A percentile compares a stretch with the other conserved stretches of the same genome.
phyloP scores from a whole-genome alignment of 106 monocot species.

The Dioscorea dumetorum region DNA sequence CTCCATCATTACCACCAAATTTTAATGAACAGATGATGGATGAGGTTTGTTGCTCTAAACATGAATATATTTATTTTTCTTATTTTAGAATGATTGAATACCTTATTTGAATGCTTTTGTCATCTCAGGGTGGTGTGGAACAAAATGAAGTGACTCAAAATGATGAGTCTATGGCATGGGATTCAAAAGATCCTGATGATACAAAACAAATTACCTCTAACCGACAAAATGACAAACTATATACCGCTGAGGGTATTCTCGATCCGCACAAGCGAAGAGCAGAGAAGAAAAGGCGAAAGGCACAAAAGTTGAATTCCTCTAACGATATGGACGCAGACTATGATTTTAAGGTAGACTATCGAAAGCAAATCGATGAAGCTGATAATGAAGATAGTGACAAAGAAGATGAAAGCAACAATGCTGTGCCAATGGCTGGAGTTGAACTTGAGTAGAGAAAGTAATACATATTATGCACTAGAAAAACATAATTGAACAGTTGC shows the following conservation, averaged over 20 bases:
- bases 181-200: conserved; percentile 17
- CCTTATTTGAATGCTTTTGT: not conserved
- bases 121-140: conserved; percentile 31
- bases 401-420: conserved; percentile 14
- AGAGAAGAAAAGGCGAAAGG: conserved; percentile 68
- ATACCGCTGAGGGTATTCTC: conserved; percentile 78
- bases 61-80: not conserved
- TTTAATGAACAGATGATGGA: conserved; percentile 73
- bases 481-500: no score
- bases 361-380: conserved; percentile 6
- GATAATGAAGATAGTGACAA: conserved; percentile 15
- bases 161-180: conserved; percentile 41
- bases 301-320: conserved; percentile 18
- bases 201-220: conserved; percentile 11
- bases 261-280: conserved; percentile 62
- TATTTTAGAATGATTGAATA: not conserved
- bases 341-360: conserved; percentile 88
- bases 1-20: conserved; percentile 43
- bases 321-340: conserved; percentile 84
- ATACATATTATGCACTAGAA: no score
- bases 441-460: conserved; percentile 14
- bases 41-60: conserved; percentile 27
- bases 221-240: conserved; percentile 66
- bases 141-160: conserved; percentile 13
- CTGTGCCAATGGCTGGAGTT: conserved; percentile 52